Conservation (phyloP, 1,284 basidiomycete species). For the Pseudozyma pruni region DNA sequence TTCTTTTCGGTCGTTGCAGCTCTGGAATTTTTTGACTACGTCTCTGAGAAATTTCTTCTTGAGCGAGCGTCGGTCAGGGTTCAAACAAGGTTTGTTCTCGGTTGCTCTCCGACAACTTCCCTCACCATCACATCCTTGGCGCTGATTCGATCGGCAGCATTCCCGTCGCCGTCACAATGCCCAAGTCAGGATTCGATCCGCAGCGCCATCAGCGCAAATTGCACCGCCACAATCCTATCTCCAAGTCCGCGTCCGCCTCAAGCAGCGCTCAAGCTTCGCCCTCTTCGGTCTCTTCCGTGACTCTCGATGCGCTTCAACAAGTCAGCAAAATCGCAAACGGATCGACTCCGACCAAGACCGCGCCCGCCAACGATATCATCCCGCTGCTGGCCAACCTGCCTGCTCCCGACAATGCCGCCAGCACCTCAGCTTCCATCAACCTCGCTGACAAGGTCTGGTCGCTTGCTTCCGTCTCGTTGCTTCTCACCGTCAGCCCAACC, state of each 20-base stretch:
- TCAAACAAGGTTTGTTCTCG: conserved; percentile 1
- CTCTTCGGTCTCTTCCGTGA: conserved; percentile 14
- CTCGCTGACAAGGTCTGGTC: conserved; percentile 63
- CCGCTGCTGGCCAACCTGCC: conserved; percentile 59
- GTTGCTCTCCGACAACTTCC: conserved; percentile 4
- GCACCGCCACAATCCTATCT: conserved; percentile 54
- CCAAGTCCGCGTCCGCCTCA: conserved; percentile 14
- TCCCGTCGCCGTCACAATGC: conserved; percentile 26
- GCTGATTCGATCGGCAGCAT: background rate
- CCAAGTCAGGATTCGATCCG: conserved; percentile 57
- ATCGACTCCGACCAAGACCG: background rate
- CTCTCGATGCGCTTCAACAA: conserved; percentile 32
- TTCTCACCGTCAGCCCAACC: conserved; percentile 44
- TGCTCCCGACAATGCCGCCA: conserved; percentile 7
- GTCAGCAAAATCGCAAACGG: conserved; percentile 9
- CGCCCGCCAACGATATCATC: conserved; percentile 39
- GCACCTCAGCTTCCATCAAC: conserved; percentile 20
- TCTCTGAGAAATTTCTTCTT: too few relatives aligned
- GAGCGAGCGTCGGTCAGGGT: too few relatives aligned
- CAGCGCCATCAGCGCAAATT: conserved; percentile 45
- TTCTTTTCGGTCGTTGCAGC: too few relatives aligned
- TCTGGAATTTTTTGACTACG: too few relatives aligned
- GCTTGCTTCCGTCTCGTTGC: conserved; percentile 57
- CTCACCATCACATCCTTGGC: conserved; percentile 2
- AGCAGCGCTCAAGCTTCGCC: conserved; percentile 18